Base-by-base conservation (phyloP, 176 grass and related monocot genomes). In the Metroxylon sagu region DNA sequence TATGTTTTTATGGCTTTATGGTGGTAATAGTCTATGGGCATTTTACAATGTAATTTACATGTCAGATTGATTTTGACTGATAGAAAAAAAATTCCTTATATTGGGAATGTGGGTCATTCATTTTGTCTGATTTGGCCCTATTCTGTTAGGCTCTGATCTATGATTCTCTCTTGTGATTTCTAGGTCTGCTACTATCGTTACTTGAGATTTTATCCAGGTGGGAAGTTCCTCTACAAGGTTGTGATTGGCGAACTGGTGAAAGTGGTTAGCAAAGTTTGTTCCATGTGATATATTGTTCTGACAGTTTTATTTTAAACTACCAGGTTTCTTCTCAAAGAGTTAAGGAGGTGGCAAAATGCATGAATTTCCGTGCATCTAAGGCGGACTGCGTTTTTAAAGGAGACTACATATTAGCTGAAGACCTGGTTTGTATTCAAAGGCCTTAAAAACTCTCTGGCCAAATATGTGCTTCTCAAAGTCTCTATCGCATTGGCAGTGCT, bases 141-240 rank as follows among this genome's bases (percentile, higher is more conserved):
- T 64, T 48, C 61, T 64, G 18, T 49, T 23, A 14, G 16, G 25
- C 18, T 62, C 29, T 59, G 48, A 17, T 3, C 60, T 39, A 19
- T 71, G 68, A 23, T 56, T 61, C 4, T 51, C 58, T 26, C 49
- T 30, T 39, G 35, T 62, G 15, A 50, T 58, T 15, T 73, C 64
- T 43, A 96, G 92, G 92, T 88, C 62, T 90, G 92, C 52, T 90
- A 96, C 73, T 90, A 88, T 65, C 92, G 87, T 18, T 90, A 96
- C 66, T 65, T 90, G 64, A 90, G 92, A 80, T 85, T 90, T 85
- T 96, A 85, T 71, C 78, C 92, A 64, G 70, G 75, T 8, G 87
- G 92, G 50, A 90, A 88, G 51, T 96, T 96, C 66, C 80, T 96
- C 14, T 96, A 90, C 67, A 96, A 96, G 92, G 92, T 96, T 49